Base-by-base conservation (phyloP, 1,284 basidiomycete species). In the Fomes fomentarius region DNA sequence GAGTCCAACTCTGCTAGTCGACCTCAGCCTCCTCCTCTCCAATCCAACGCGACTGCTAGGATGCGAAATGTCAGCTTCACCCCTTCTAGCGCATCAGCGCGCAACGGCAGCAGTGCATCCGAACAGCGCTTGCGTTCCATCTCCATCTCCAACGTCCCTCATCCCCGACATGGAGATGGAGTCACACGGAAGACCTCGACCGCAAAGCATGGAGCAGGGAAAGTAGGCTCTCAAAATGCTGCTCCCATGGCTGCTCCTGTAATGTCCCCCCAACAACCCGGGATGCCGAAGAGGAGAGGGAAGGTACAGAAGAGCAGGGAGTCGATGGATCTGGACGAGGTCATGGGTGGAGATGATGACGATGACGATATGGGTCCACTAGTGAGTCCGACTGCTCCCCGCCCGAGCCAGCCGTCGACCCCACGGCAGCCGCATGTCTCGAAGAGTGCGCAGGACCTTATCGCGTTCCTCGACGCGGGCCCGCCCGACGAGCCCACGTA, bases 281-380 rank as follows among this genome's bases (percentile, higher is more conserved):
- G 52, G n/a, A 38, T 50, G 25, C 57, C 56, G 7, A 57, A 52
- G 42, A 78, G 81, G 38, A 82, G 76, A 10, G 77, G 82, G 34
- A 80, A 74, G 60, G 65, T 80, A 34, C 79, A 77, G 52, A 76
- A 74, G 41, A 83, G 84, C 61, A 75, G 79, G 35, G 89, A 90
- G 66, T 88, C 86, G 10, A 64, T 91, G 57, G 84, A 90, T 66
- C 64, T 90, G 57, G 89, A 91, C 64, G 88, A 89, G 55, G 70
- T 89, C 34, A 84, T 89, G 83, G 81, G 76, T 39, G 83, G 78
- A 39, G 86, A 81, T 14, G 88, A 86, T 59, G 82, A 82, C 24
- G 84, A 85, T 19, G 74, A 74, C 14, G 68, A n/a, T n/a, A n/a
- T 12, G 12, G 28, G 12, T 30, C 28, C 66, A 24, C 63, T 33